A percentile compares a stretch with the other conserved stretches of the same genome.
phyloP scores from a whole-genome alignment of 192 early-diverging fungal genomes.

The Backusella liffmaniae region DNA sequence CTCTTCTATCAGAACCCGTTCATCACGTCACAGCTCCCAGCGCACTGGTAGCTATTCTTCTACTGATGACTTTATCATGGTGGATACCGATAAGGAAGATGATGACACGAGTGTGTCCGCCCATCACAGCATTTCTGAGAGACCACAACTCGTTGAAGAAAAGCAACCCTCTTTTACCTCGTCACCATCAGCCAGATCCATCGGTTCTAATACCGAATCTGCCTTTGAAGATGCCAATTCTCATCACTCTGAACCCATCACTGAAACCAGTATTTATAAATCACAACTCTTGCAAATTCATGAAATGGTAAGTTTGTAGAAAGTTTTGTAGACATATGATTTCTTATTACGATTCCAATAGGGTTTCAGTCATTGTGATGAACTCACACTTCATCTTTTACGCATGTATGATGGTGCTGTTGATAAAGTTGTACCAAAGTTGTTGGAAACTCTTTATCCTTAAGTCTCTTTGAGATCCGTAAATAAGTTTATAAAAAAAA shows the following conservation, averaged over 20 bases:
- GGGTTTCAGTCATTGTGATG: neutral
- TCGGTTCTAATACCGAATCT: neutral
- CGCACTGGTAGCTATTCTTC: neutral
- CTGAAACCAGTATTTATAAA: neutral
- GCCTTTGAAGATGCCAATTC: neutral
- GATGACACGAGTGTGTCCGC: neutral
- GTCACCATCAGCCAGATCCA: neutral
- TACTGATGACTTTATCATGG: neutral
- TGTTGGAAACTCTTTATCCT: constrained; percentile 8
- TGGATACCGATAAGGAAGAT: neutral
- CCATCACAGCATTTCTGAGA: neutral
- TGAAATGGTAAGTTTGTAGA: neutral
- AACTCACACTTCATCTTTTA: neutral
- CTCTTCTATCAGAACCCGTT: neutral
- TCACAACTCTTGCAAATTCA: neutral
- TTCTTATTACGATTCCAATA: neutral
- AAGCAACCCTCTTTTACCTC: neutral
- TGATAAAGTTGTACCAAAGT: constrained; percentile 2
- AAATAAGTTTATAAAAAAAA: neutral
- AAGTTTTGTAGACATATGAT: neutral
- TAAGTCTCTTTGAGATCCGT: neutral
- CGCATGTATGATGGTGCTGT: neutral
- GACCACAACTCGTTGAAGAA: neutral
- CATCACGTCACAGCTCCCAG: neutral
- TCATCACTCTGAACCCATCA: neutral